These are phyloP conservation scores for Quercus alba DNA, from an alignment of 306 rosid genomes.

Conservation along the genomic window DNA sequence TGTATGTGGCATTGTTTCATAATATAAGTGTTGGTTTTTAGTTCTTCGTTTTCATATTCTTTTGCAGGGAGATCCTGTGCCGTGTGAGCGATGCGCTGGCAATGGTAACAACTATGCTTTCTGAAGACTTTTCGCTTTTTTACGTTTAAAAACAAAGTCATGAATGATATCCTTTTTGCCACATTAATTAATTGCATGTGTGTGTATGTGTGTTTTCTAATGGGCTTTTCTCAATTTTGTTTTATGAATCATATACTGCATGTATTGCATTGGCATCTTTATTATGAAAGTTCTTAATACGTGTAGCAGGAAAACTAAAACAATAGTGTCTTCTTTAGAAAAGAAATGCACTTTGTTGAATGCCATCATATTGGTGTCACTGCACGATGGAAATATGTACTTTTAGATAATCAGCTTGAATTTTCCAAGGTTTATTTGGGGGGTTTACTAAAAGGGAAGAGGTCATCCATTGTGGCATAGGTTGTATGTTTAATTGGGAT, in stretches of 20 bases:
- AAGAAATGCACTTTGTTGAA: not conserved
- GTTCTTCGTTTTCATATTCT: not conserved
- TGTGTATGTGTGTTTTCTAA: no score
- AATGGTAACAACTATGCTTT: constrained; percentile 53
- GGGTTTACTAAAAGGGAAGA: not conserved
- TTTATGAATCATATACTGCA: not conserved
- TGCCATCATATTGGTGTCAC: not conserved
- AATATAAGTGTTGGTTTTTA: not conserved
- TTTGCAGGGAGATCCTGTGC: constrained; percentile 90
- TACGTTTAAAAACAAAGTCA: not conserved
- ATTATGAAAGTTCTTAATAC: not conserved
- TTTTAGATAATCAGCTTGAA: not conserved
- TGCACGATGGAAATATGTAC: not conserved
- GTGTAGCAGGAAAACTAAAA: not conserved
- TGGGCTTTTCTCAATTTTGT: no score
- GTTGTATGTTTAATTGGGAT: not conserved
- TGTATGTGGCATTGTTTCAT: no score
- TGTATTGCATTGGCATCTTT: not conserved
- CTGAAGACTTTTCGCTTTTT: constrained; percentile 3
- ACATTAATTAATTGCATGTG: not conserved
- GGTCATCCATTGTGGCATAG: not conserved
- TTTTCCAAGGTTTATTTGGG: not conserved
- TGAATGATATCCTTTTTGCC: not conserved
- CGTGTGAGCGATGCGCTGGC: constrained; percentile 95
- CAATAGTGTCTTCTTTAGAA: not conserved